A percentile compares a stretch with the other conserved stretches of the same genome.
These are phyloP conservation scores for Rhizopogon roseolus DNA, from an alignment of 768 basidiomycete species.

Conservation along the genomic window DNA sequence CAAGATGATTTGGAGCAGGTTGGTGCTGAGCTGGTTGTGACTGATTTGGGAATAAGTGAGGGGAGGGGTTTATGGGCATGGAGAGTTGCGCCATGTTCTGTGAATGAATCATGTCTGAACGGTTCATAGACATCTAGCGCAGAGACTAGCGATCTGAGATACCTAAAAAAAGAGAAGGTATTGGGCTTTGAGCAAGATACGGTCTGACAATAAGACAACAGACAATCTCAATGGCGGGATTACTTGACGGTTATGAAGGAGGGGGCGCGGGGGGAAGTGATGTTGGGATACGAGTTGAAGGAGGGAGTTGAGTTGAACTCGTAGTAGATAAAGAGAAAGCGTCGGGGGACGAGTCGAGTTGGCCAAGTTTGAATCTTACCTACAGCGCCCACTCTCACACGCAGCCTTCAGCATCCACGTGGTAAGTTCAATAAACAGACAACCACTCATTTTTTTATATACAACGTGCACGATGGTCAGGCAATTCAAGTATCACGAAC, in stretches of 20 bases:
- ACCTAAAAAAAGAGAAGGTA: constrained; percentile 3
- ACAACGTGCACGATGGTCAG: constrained; percentile 64
- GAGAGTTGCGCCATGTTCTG: constrained; percentile 37
- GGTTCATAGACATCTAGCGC: constrained; percentile 42
- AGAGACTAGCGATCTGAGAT: not conserved
- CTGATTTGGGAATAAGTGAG: constrained; percentile 34
- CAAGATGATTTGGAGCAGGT: constrained; percentile 26
- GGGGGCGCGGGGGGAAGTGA: not conserved
- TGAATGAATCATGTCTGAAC: constrained; percentile 42
- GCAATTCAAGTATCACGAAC: constrained; percentile 94
- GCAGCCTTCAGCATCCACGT: constrained; percentile 27
- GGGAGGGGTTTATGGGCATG: constrained; percentile 28
- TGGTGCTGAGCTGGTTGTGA: constrained; percentile 31
- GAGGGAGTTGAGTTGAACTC: not conserved
- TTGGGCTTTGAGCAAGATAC: not conserved
- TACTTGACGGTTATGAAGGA: too few relatives aligned
- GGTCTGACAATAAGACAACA: not conserved
- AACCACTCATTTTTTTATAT: not conserved
- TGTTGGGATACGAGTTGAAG: not conserved
- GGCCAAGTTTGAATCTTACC: constrained; percentile 8
- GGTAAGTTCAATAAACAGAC: constrained; percentile 6
- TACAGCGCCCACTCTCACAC: constrained; percentile 8
- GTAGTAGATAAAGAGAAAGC: too few relatives aligned
- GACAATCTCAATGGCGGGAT: too few relatives aligned
- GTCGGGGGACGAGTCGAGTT: not conserved